Evolutionary conservation across 2,329 filamentous ascomycete species (phyloP).

Genomic region (Eurotiales sp.): DNA sequence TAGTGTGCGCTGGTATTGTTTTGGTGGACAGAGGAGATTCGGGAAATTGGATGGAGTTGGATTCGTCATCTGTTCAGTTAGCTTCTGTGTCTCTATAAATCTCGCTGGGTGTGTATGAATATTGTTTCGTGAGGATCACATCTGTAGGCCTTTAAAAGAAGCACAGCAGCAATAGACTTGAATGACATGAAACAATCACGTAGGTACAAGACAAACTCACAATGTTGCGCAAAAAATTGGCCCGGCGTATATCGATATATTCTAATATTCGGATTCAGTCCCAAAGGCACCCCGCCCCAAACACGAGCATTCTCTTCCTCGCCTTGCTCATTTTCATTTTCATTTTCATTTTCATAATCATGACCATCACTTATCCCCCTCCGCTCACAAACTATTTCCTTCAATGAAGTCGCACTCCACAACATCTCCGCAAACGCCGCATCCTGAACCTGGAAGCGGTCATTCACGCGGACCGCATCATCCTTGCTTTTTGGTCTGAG

Average conservation of each 20-base stretch:
- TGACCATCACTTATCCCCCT: conserved; percentile 18
- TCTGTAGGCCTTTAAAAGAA: no score
- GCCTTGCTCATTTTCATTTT: conserved; percentile 20
- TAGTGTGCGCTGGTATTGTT: conserved; percentile 62
- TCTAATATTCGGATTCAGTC: conserved; percentile 81
- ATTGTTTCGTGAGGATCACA: no score
- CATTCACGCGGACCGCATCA: conserved; percentile 81
- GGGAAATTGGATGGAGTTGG: conserved; percentile 64
- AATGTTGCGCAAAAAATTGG: conserved; percentile 91
- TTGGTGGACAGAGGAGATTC: conserved; percentile 33
- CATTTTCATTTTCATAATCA: conserved; percentile 21
- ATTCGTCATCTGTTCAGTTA: conserved; percentile 70
- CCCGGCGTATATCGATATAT: conserved; percentile 82
- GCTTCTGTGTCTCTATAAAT: no score
- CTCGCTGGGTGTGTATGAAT: no score
- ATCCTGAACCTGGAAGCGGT: conserved; percentile 81
- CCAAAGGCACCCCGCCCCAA: conserved; percentile 81
- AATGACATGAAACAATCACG: no score
- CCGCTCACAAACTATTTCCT: conserved; percentile 51
- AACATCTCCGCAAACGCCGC: conserved; percentile 66
- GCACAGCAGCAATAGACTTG: no score
- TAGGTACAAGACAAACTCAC: conserved; percentile 52
- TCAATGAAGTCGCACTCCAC: conserved; percentile 74
- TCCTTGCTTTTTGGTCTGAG: conserved; percentile 68
- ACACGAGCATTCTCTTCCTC: conserved; percentile 22